Base-by-base conservation (phyloP, 2,329 filamentous ascomycete species). In the Cordyceps javanica region DNA sequence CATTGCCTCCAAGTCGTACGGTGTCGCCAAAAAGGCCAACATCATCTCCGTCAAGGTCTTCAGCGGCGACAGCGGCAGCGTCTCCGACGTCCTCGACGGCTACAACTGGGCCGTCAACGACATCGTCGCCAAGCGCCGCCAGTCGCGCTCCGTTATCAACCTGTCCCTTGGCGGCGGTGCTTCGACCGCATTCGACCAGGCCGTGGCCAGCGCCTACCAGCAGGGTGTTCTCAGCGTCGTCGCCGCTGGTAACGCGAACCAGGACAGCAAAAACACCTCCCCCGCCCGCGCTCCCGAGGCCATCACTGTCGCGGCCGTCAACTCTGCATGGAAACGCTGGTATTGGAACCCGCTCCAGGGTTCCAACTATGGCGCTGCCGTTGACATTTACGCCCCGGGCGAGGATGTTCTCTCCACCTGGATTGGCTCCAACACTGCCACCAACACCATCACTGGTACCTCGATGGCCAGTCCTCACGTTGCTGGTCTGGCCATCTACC, bases 11-110 rank as follows among this genome's bases (percentile, higher is more conserved):
- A 74, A 72, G 55, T 85, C 80, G 3, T 86, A 82, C 59, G 85
- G 85, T 61, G 82, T 87, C 5, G 81, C 83, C 64, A 85, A 85
- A 72, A 78, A 77, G 55, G 77, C 76, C 57, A 71, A 72, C 55
- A 69, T 85, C 41, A 69, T 84, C 54, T 81, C 77, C 38, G 82
- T 87, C 70, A 87, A 86, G 75, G 82, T 86, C 8, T 75, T 85
- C n/a, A 78, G 77, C 57, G 78, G 72, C 19, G 60, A 72, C 28
- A 78, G 77, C 39, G 66, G 69, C 28, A 70, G 74, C 57, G 81
- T 76, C 68, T 75, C 77, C 19, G 74, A 73, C 55, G 75, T 83
- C 45, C 74, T 84, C 49, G 68, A 71, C 9, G 56, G 56, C 39
- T 53, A 53, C 56, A 30, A 58, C 21, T 58, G 56, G 56, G 56